phyloP scores from a whole-genome alignment of 2,329 filamentous ascomycete species.

The Ascochyta clinopodiicola region DNA sequence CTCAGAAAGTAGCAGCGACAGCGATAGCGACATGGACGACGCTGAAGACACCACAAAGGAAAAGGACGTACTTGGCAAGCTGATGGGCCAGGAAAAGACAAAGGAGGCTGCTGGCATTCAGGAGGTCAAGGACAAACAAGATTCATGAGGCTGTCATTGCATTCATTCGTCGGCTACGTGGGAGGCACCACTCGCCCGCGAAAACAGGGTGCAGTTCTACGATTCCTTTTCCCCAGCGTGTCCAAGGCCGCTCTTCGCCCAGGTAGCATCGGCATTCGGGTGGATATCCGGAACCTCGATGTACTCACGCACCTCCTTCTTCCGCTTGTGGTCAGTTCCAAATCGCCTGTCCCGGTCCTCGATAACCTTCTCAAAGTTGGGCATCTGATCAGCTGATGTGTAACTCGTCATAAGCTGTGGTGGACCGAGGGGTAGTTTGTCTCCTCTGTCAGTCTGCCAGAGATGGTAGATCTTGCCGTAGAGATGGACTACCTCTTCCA shows the following conservation, averaged over 20 bases:
- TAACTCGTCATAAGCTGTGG: conserved; percentile 71
- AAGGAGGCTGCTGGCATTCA: conserved; percentile 35
- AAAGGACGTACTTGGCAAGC: conserved; percentile 45
- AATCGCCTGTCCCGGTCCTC: conserved; percentile 62
- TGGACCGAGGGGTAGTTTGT: conserved; percentile 66
- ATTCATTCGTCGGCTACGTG: not conserved
- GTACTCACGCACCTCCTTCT: conserved; percentile 60
- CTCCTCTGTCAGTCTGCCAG: conserved; percentile 82
- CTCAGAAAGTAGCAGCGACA: conserved; percentile 20
- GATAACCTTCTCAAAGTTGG: conserved; percentile 53
- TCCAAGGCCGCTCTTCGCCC: conserved; percentile 44
- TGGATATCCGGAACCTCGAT: conserved; percentile 60
- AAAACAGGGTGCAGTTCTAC: not conserved
- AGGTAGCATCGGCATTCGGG: conserved; percentile 57
- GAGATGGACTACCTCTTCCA: conserved; percentile 75
- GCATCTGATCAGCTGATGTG: conserved; percentile 58
- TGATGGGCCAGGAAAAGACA: conserved; percentile 42
- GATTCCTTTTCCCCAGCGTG: conserved; percentile 7
- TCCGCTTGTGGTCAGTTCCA: conserved; percentile 58
- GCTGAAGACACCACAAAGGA: conserved; percentile 21
- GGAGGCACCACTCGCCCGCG: not conserved
- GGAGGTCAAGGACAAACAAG: conserved; percentile 33
- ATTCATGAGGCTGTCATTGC: conserved; percentile 15
- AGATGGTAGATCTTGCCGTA: conserved; percentile 88
- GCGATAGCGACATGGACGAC: conserved; percentile 25